Conservation (phyloP, 106 monocot genomes). For the Iris macrosiphon region DNA sequence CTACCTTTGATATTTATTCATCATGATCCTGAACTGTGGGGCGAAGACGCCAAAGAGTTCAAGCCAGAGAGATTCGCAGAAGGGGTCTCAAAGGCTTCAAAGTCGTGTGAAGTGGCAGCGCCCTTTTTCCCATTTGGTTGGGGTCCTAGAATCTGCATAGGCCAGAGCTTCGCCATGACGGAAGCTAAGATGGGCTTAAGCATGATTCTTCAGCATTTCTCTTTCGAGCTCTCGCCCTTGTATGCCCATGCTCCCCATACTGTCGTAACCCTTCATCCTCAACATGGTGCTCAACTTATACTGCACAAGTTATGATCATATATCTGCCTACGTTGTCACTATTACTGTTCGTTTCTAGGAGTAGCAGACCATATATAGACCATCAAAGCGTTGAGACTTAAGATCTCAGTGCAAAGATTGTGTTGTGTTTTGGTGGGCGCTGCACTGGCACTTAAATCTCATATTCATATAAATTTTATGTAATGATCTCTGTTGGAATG, state of each 20-base stretch:
- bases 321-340: too few relatives aligned
- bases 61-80: constrained; percentile 20
- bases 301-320: too few relatives aligned
- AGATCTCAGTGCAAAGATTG: too few relatives aligned
- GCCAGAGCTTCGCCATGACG: constrained; percentile 45
- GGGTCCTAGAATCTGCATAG: constrained; percentile 53
- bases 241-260: constrained; percentile 44
- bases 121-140: constrained; percentile 48
- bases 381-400: too few relatives aligned
- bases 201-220: constrained; percentile 40
- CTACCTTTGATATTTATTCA: constrained; percentile 25
- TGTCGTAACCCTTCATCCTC: constrained; percentile 37
- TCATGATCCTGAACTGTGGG: constrained; percentile 12
- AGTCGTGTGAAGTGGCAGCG: constrained; percentile 23
- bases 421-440: too few relatives aligned
- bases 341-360: too few relatives aligned
- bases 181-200: constrained; percentile 43
- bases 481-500: too few relatives aligned
- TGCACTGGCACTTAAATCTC: too few relatives aligned
- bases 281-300: constrained; percentile 20
- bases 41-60: constrained; percentile 24
- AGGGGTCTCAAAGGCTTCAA: constrained; percentile 36
- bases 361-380: too few relatives aligned
- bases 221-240: constrained; percentile 40
- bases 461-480: too few relatives aligned